Conservation (phyloP, 768 basidiomycete genomes). For the Lactarius akahatsu region DNA sequence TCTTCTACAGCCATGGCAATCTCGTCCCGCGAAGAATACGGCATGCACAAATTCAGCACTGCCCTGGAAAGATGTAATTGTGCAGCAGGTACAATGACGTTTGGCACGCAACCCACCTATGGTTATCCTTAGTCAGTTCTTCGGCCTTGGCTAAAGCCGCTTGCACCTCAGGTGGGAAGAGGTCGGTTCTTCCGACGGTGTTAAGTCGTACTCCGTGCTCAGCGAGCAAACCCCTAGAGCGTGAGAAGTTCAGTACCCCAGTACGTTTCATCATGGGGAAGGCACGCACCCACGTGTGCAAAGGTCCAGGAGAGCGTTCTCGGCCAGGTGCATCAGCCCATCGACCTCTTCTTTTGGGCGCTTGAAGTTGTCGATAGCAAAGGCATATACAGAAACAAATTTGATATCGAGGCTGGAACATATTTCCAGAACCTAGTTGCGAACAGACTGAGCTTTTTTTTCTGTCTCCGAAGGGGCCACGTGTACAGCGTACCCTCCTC, state of each 20-base stretch:
- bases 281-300: conserved; percentile 71
- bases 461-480: background rate
- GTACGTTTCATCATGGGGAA: background rate
- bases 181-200: conserved; percentile 68
- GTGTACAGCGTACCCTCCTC: conserved; percentile 56
- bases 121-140: conserved; percentile 69
- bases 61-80: conserved; percentile 48
- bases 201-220: conserved; percentile 82
- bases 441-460: background rate
- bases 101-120: conserved; percentile 44
- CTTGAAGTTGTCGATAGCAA: conserved; percentile 96
- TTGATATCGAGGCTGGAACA: conserved; percentile 76
- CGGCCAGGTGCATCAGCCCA: conserved; percentile 81
- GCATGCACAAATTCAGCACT: conserved; percentile 89
- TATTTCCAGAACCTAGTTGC: conserved; percentile 72
- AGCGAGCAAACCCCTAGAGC: conserved; percentile 72
- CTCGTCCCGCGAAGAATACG: conserved; percentile 90
- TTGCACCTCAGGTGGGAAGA: conserved; percentile 80
- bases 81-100: conserved; percentile 7
- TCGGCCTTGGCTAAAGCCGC: conserved; percentile 70
- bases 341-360: conserved; percentile 83
- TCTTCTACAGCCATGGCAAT: conserved; percentile 75
- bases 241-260: background rate
- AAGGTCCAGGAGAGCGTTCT: conserved; percentile 74
- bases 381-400: conserved; percentile 95